Evolutionary conservation across 768 basidiomycete species (phyloP).

Genomic region (Sporobolomyces phaffii): DNA sequence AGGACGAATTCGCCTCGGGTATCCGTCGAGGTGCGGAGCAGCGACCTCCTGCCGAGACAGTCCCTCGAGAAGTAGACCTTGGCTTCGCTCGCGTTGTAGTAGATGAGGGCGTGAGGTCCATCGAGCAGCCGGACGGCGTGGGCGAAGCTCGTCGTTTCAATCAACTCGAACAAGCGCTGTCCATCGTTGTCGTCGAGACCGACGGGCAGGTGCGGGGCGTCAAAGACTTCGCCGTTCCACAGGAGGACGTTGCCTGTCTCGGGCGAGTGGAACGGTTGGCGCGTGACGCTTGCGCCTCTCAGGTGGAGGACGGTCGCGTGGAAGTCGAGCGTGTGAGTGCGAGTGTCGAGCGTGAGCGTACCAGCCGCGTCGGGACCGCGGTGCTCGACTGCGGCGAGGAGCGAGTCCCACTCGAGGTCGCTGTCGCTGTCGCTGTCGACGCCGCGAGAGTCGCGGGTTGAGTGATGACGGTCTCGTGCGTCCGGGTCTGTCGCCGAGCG

Average conservation of each 20-base stretch:
- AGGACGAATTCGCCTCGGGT: conserved; percentile 57
- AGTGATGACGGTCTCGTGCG: no score
- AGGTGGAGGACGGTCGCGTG: conserved; percentile 71
- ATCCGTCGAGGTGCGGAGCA: conserved; percentile 58
- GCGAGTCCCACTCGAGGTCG: no score
- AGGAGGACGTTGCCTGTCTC: conserved; percentile 67
- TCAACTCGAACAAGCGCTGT: conserved; percentile 50
- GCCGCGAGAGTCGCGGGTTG: no score
- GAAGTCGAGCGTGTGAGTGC: conserved; percentile 46
- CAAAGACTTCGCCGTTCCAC: conserved; percentile 55
- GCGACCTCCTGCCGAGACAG: conserved; percentile 77
- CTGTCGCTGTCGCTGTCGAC: no score
- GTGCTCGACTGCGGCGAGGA: no score
- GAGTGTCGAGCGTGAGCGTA: neutral
- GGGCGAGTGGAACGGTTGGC: conserved; percentile 62
- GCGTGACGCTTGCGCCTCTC: conserved; percentile 56
- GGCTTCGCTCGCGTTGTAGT: conserved; percentile 53
- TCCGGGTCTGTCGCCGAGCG: no score
- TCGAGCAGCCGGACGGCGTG: conserved; percentile 60
- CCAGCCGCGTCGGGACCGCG: conserved; percentile 22
- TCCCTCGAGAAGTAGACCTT: conserved; percentile 70
- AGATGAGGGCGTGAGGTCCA: conserved; percentile 83
- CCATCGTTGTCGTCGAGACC: conserved; percentile 68
- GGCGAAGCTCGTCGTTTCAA: conserved; percentile 49
- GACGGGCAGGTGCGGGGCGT: conserved; percentile 40